Percentiles rank a stretch among this genome's conserved stretches.
Evolutionary conservation across 2,329 filamentous ascomycete genomes (phyloP).

Genomic region (Calonectria fujianensis): DNA sequence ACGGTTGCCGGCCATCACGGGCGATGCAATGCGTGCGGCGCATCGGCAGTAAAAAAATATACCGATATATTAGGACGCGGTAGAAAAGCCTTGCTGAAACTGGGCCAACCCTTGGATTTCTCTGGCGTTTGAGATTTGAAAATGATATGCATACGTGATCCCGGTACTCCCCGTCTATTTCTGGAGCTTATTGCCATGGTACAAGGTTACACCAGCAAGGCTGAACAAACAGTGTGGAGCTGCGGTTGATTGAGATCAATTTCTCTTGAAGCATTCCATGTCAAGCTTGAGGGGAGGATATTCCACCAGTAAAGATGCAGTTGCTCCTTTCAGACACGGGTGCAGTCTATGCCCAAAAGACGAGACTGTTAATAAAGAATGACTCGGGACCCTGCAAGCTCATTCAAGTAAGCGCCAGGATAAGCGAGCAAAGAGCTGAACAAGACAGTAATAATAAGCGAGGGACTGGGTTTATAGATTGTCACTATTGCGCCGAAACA

Average conservation of each 20-base stretch:
- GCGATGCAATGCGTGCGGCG: neutral
- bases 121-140: constrained; percentile 15
- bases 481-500: constrained; percentile 15
- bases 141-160: constrained; percentile 21
- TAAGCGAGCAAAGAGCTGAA: neutral
- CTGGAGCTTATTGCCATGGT: constrained; percentile 57
- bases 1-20: neutral
- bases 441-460: constrained; percentile 3
- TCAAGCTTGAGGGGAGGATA: neutral
- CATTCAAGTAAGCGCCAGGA: neutral
- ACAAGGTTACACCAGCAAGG: constrained; percentile 26
- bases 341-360: constrained; percentile 5
- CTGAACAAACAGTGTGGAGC: constrained; percentile 24
- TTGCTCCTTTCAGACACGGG: neutral
- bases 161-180: constrained; percentile 9
- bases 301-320: constrained; percentile 25
- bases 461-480: neutral
- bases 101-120: neutral
- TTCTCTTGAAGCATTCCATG: constrained; percentile 3
- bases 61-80: neutral
- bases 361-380: constrained; percentile 12
- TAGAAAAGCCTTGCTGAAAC: neutral
- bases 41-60: neutral
- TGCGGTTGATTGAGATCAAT: constrained; percentile 7
- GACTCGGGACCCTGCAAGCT: constrained; percentile 24